Conservation (phyloP, 768 basidiomycete species). For the Lyophyllum decastes region DNA sequence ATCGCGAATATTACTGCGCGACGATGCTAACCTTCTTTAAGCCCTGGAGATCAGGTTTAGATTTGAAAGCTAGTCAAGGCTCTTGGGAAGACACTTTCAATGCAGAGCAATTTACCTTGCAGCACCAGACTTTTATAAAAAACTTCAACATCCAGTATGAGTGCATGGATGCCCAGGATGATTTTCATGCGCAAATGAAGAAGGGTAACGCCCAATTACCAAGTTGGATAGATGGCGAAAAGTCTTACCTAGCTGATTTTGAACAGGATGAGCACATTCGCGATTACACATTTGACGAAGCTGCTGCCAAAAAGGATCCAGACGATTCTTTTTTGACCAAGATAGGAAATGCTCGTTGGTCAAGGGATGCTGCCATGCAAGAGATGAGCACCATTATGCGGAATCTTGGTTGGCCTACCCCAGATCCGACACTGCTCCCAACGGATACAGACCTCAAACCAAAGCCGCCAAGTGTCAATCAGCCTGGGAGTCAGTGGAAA, state of each 20-base stretch:
- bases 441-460: not conserved
- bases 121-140: constrained; percentile 21
- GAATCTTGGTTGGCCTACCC: no score
- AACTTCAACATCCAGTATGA: constrained; percentile 31
- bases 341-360: no score
- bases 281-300: not conserved
- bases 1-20: constrained; percentile 6
- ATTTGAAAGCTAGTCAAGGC: constrained; percentile 15
- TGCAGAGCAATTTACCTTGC: constrained; percentile 10
- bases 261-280: not conserved
- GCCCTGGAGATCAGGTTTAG: constrained; percentile 26
- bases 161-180: constrained; percentile 31
- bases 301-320: not conserved
- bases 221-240: not conserved
- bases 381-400: no score
- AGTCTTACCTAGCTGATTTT: not conserved
- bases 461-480: not conserved
- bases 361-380: no score
- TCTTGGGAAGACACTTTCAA: constrained; percentile 26
- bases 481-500: not conserved
- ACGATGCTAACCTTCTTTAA: constrained; percentile 15
- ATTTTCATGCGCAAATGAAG: constrained; percentile 22
- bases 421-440: not conserved
- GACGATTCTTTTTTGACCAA: no score
- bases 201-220: not conserved